Base-by-base conservation (phyloP, 1,139 yeast genomes). In the Yamadazyma conglobata region DNA sequence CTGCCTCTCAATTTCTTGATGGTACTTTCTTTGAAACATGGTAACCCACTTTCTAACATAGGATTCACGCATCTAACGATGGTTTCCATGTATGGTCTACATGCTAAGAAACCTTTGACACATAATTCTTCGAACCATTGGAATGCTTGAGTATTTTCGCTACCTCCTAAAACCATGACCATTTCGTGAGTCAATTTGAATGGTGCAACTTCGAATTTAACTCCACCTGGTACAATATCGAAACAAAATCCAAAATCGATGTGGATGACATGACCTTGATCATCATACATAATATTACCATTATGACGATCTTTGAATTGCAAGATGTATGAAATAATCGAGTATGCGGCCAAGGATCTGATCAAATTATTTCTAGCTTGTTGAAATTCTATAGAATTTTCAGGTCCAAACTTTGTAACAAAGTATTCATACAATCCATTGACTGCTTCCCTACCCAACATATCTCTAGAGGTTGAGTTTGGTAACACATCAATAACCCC, bases 151-250 rank as follows among this genome's bases (percentile, higher is more conserved):
- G 98, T 87, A 26, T 76, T 69, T 22, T 76, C 71, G 19, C 76
- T 70, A 0, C 98, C 98, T 13, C 98, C 98, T 79, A 93, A 78
- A 1, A 93, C 97, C 52, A 79, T 73, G 12, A 93, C 83, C 98
- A 93, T 93, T 52, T 93, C 99, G 48, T 83, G 86, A 4, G 98
- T 91, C 44, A 93, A 73, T 55, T 93, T 93, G 70, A 93, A 93
- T 10, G 98, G 98, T 2, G 95, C 96, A 11, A 88, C 95, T 53
- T 93, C 99, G 55, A 93, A 93, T 48, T 82, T 86, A 34, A 93
- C 97, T 21, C 98, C 98, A 43, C 99, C 99, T 4, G 99, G 99
- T 22, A 87, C 97, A 60, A 93, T 91, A 60, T 93, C 98, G 57
- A 93, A 93, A 50, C 96, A 89, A 69, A 93, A 91, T 4, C 99